Base-by-base conservation (phyloP, 163 green algal genomes). In the Picocystis sp. region DNA sequence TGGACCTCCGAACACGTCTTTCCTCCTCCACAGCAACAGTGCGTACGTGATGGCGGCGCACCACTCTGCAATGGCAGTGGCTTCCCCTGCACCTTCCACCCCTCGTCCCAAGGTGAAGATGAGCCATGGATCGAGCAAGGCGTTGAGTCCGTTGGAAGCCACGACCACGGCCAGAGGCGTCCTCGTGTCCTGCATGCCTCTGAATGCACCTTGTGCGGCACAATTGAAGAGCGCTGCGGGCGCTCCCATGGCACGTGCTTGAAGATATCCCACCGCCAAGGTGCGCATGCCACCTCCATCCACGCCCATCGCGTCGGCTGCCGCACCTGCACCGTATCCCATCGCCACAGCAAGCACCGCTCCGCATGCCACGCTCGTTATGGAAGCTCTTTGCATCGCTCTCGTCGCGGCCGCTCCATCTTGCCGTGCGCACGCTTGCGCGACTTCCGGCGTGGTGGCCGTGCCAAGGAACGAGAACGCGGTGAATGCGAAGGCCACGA, bases 401-500 rank as follows among this genome's bases (percentile, higher is more conserved):
- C 41, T 22, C 22, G 47, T 14, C 59, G 3, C 15, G 67, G 59
- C 45, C 63, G 51, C 19, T 65, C 43, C 1, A 43, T 57, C 46
- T 85, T 67, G 8, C 56, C 59, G 6, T 2, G 66, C 58, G 9
- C 74, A 42, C 12, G 78, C 66, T 6, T 64, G 19, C 5, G 76
- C 76, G 12, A 87, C 63, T 33, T 77, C 53, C 12, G 78, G 78
- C 2, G 78, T 83, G n/a, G 72, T 84, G 15, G 77, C 76, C 9
- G 68, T 81, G 11, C 66, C 72, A 11, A 87, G 56, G 58, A 87
- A 87, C 65, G 81, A 83, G 63, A 85, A 87, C 0, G 80, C 64
- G 2, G 83, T 50, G 55, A 87, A 84, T 38, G 64, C 56, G 8
- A 85, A 66, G 3, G 70, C 68, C 51, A 83, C 82, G 12, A 86